These are phyloP conservation scores for Phytophthora megakarya DNA, from an alignment of 352 stramenopile species.

Conservation along the genomic window DNA sequence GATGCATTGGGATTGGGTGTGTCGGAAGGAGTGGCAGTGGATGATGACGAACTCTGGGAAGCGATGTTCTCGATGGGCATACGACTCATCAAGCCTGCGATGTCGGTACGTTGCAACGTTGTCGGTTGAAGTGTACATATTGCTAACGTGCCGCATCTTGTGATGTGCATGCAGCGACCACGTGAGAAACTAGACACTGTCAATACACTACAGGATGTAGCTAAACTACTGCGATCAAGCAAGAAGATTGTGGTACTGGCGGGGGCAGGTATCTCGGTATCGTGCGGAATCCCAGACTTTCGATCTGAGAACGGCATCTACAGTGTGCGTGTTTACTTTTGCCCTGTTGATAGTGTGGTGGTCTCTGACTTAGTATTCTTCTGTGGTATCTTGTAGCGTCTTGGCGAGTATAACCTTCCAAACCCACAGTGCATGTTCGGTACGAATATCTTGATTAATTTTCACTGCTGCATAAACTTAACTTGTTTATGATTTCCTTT, in stretches of 20 bases:
- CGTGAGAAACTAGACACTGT: conserved; percentile 58
- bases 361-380: conserved; percentile 6
- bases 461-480: not conserved
- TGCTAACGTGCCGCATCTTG: not conserved
- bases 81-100: conserved; percentile 70
- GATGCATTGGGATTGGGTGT: conserved; percentile 79
- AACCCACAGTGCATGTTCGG: conserved; percentile 90
- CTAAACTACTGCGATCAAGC: conserved; percentile 64
- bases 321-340: conserved; percentile 60
- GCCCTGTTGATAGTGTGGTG: not conserved
- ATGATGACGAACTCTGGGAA: conserved; percentile 86
- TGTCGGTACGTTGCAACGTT: conserved; percentile 41
- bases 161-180: conserved; percentile 29
- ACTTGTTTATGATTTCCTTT: conserved; percentile 46
- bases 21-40: conserved; percentile 74
- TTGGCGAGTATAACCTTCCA: conserved; percentile 82
- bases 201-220: conserved; percentile 79
- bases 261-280: conserved; percentile 96
- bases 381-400: conserved; percentile 43
- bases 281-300: conserved; percentile 99
- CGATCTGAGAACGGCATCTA: conserved; percentile 93
- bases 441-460: conserved; percentile 24
- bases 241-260: conserved; percentile 93
- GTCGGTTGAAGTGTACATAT: not conserved
- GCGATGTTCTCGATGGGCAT: conserved; percentile 87